Evolutionary conservation across 2,329 filamentous ascomycete species (phyloP).

Genomic region (Eurotiales sp.): DNA sequence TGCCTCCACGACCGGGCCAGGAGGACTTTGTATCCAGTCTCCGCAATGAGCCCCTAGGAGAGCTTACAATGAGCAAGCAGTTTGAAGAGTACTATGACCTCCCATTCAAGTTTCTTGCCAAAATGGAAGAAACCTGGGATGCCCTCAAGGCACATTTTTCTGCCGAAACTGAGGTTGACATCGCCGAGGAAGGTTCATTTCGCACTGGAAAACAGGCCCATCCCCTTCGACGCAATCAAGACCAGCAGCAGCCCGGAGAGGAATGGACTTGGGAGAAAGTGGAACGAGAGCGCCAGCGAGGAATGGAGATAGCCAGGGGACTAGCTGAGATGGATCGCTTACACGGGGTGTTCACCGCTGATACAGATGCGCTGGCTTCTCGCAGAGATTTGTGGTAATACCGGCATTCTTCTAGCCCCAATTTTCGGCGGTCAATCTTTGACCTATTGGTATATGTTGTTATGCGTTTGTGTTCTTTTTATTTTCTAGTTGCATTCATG

Average conservation of each 20-base stretch:
- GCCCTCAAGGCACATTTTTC: slow-evolving; percentile 10
- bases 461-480: background rate
- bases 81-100: slow-evolving; percentile 17
- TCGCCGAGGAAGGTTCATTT: slow-evolving; percentile 13
- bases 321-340: slow-evolving; percentile 29
- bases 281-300: slow-evolving; percentile 32
- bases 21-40: slow-evolving; percentile 14
- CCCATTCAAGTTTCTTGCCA: slow-evolving; percentile 16
- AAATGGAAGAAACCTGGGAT: slow-evolving; percentile 15
- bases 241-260: slow-evolving; percentile 1
- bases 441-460: too few relatives aligned
- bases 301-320: slow-evolving; percentile 29
- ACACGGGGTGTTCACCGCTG: slow-evolving; percentile 28
- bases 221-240: background rate
- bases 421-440: background rate
- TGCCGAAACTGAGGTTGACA: background rate
- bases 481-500: background rate
- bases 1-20: slow-evolving; percentile 17
- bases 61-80: slow-evolving; percentile 15
- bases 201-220: background rate
- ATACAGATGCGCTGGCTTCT: slow-evolving; percentile 31
- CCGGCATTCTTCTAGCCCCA: background rate
- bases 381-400: slow-evolving; percentile 16
- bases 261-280: slow-evolving; percentile 29
- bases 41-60: slow-evolving; percentile 14